These are phyloP conservation scores for Epicoccum nigrum DNA, from an alignment of 2,329 filamentous ascomycete genomes.

Conservation along the genomic window DNA sequence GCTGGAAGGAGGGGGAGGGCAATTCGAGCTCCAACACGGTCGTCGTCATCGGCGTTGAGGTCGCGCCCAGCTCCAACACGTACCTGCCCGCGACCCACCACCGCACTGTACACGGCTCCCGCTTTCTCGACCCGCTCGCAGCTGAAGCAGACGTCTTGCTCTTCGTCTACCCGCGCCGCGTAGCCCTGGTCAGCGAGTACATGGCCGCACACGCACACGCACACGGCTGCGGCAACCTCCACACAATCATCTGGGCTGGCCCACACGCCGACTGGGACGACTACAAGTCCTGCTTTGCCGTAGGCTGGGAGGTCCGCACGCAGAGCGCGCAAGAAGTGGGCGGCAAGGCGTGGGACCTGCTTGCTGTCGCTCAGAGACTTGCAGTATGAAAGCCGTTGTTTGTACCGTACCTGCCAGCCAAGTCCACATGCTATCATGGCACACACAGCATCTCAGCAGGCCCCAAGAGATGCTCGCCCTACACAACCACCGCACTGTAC, in stretches of 20 bases:
- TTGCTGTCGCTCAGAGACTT: conserved; percentile 28
- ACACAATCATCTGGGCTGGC: conserved; percentile 52
- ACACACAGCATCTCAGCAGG: too few relatives aligned
- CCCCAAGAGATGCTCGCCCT: too few relatives aligned
- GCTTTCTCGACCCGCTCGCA: conserved; percentile 52
- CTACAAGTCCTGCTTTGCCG: conserved; percentile 35
- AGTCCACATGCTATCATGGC: too few relatives aligned
- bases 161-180: conserved; percentile 61
- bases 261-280: conserved; percentile 52
- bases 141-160: conserved; percentile 54
- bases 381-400: too few relatives aligned
- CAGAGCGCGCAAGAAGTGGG: conserved; percentile 34
- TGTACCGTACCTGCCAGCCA: too few relatives aligned
- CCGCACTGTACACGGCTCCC: conserved; percentile 53
- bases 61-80: conserved; percentile 52
- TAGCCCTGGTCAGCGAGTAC: conserved; percentile 54
- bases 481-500: too few relatives aligned
- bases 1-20: too few relatives aligned
- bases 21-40: too few relatives aligned
- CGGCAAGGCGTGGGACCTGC: conserved; percentile 42
- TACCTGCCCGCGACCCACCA: conserved; percentile 53
- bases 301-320: conserved; percentile 25
- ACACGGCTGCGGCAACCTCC: conserved; percentile 35
- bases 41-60: conserved; percentile 56
- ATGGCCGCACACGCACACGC: conserved; percentile 47